Percentiles rank a stretch among this genome's conserved stretches.
Evolutionary conservation across 2,329 filamentous ascomycete genomes (phyloP).

Genomic region (Penicillium sp.): DNA sequence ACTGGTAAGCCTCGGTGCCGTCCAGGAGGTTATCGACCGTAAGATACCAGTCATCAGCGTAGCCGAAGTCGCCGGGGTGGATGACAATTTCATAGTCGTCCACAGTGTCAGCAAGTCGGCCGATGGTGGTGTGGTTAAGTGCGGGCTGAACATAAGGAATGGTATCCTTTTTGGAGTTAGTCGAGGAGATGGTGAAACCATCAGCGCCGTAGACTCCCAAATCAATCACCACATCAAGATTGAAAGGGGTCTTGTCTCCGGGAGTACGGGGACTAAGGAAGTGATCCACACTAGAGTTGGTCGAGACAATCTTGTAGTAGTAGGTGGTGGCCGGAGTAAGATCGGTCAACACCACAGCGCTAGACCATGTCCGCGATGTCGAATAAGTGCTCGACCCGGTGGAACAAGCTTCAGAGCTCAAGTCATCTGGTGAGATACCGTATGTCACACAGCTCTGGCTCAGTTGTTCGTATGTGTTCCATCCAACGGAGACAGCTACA

Average conservation of each 20-base stretch:
- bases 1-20: conserved; percentile 54
- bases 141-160: conserved; percentile 53
- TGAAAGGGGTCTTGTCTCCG: conserved; percentile 57
- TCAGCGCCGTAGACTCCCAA: conserved; percentile 56
- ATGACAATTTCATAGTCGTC: conserved; percentile 55
- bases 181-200: conserved; percentile 48
- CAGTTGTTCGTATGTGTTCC: conserved; percentile 57
- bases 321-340: conserved; percentile 57
- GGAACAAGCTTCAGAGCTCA: conserved; percentile 48
- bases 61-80: conserved; percentile 52
- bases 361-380: conserved; percentile 56
- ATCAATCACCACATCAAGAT: conserved; percentile 55
- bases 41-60: conserved; percentile 59
- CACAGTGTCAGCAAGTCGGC: conserved; percentile 51
- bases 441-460: conserved; percentile 53
- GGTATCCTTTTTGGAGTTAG: conserved; percentile 49
- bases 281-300: conserved; percentile 54
- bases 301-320: conserved; percentile 60
- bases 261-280: conserved; percentile 56
- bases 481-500: conserved; percentile 54
- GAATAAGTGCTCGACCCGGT: conserved; percentile 51
- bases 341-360: conserved; percentile 49
- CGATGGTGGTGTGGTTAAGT: conserved; percentile 61
- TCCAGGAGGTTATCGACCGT: conserved; percentile 49
- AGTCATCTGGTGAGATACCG: conserved; percentile 44